Evolutionary conservation across 1,139 yeast species (phyloP), one percentile per base, ranked within the genome.

Genomic region (Pneumocystis wakefieldiae): DNA sequence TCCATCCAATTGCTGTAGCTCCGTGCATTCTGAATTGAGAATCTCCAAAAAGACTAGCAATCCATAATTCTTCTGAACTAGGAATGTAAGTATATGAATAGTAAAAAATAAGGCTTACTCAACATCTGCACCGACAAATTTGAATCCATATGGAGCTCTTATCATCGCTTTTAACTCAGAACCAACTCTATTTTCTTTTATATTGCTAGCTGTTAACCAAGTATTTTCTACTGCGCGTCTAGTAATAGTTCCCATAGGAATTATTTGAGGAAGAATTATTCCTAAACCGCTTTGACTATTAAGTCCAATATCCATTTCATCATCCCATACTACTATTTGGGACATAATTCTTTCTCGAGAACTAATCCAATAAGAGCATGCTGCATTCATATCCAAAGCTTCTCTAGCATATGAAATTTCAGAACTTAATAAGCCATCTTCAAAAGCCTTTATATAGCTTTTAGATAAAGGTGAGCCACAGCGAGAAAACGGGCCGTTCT

Each of bases 1-100:
- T 94, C 98, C 98, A 94, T 0, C 98, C 97, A 63, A 94, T 80
- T 0, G 97, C 96, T 0, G 98, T 89, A 17, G 95, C 95, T 2
- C 98, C 99, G 73, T 94, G 99, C 57, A 87, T 77, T 62, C 85
- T 83, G 73, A 92, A 88, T 64, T 85, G 82, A 0, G 97, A 85
- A 73, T 94, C 99, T 1, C 98, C 97, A 61, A 92, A 84, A 55
- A 94, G 77, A 36, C 97, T 87, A 0, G 98, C 98, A 69, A 94
- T 92, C 99, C 99, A 94, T 61, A 94, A 78, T 71, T 94, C 99
- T 72, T 94, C 98, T 57, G 96, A 88, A 74, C 59, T 57, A 48
- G 15, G 12, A 10, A 28, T 10, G 38, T 57, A 37, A 57, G 24
- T 39, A 37, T 57, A 37, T 12, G n/a, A 8, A 37, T 29, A 37